Percentiles rank a stretch among this genome's conserved stretches.
These are phyloP conservation scores for Boletus huronensis DNA, from an alignment of 768 basidiomycete species.

Conservation along the genomic window DNA sequence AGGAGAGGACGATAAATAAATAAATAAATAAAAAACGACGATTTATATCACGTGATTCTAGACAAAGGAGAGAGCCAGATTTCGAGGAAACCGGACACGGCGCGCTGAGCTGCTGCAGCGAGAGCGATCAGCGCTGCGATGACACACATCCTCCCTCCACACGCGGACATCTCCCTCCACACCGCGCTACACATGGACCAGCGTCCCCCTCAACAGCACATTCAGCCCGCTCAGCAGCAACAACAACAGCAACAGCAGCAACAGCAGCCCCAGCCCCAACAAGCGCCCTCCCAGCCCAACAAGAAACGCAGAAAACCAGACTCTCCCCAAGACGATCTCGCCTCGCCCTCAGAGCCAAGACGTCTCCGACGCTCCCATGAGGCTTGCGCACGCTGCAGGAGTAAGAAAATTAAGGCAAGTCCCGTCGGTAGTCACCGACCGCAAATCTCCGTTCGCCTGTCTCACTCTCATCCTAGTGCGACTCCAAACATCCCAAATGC, in stretches of 20 bases:
- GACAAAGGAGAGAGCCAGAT: conserved; percentile 21
- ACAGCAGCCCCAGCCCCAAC: conserved; percentile 27
- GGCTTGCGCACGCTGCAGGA: conserved; percentile 89
- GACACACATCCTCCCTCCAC: conserved; percentile 48
- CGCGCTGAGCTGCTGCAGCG: conserved; percentile 4
- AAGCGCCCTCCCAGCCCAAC: conserved; percentile 34
- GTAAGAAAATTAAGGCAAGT: conserved; percentile 92
- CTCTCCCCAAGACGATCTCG: conserved; percentile 50
- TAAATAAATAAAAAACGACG: conserved; percentile 1
- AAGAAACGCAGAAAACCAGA: conserved; percentile 65
- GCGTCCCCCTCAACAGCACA: conserved; percentile 45
- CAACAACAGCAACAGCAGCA: conserved; percentile 34
- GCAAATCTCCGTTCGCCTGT: conserved; percentile 69
- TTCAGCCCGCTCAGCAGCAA: conserved; percentile 36
- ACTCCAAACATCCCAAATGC: conserved; percentile 85
- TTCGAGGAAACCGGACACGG: neutral
- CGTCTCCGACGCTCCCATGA: conserved; percentile 86
- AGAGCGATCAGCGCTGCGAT: conserved; percentile 30
- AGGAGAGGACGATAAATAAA: neutral
- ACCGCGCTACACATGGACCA: conserved; percentile 70
- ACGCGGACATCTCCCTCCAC: conserved; percentile 51
- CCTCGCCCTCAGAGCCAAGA: conserved; percentile 65
- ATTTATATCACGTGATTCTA: conserved; percentile 15
- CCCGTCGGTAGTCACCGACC: conserved; percentile 71
- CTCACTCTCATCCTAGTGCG: conserved; percentile 59